Percentiles rank a stretch among this genome's conserved stretches.
These are phyloP conservation scores for Spizellomyces sp. DNA, from an alignment of 192 early-diverging fungal genomes.

Conservation along the genomic window DNA sequence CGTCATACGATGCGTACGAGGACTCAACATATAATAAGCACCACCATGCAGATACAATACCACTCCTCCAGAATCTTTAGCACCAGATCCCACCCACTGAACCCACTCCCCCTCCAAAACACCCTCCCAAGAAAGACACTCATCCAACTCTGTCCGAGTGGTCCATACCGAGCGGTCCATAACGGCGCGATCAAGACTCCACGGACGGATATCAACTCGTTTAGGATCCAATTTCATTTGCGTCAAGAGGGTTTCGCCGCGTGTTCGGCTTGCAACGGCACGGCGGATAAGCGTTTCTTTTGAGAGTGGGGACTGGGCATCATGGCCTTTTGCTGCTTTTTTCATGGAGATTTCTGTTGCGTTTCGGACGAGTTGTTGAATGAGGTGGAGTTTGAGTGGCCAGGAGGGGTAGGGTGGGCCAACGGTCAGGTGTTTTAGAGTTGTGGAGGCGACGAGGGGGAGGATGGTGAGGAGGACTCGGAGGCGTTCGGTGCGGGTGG, in stretches of 20 bases:
- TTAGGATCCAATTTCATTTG: neutral
- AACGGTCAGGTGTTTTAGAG: neutral
- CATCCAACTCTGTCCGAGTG: neutral
- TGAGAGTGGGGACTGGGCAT: neutral
- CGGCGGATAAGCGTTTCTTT: neutral
- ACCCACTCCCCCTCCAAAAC: neutral
- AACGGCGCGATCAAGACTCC: neutral
- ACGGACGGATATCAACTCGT: neutral
- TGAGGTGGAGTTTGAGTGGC: slow-evolving; percentile 5
- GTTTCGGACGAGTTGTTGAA: neutral
- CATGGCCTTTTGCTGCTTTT: neutral
- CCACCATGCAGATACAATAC: slow-evolving; percentile 48
- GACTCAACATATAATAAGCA: slow-evolving; percentile 41
- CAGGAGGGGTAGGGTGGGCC: slow-evolving; percentile 1
- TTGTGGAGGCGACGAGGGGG: slow-evolving; percentile 2
- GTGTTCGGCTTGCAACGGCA: neutral
- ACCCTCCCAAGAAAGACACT: neutral
- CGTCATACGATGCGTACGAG: slow-evolving; percentile 32
- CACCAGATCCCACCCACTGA: neutral
- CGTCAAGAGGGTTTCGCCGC: neutral
- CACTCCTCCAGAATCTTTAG: slow-evolving; percentile 8
- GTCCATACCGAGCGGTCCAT: neutral
- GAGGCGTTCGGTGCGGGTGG: neutral
- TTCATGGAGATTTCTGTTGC: slow-evolving; percentile 5
- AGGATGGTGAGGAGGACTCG: slow-evolving; percentile 6